phyloP scores from a whole-genome alignment of 495 filamentous ascomycete genomes.

The Neurospora tetraspora region DNA sequence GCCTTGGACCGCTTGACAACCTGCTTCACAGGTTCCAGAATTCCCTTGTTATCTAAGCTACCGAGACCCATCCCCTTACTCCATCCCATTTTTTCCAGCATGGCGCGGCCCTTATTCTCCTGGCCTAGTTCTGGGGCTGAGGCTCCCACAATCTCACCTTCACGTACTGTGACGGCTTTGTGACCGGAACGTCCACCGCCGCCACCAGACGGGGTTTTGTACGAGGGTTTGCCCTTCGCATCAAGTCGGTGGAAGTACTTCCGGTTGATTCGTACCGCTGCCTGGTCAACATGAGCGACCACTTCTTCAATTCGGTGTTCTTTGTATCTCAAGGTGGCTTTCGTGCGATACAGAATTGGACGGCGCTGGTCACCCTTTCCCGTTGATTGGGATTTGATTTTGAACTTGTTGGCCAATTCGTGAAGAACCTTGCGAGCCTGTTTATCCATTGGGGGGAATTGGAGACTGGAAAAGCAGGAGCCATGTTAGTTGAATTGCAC shows the following conservation, averaged over 20 bases:
- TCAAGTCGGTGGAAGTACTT: conserved; percentile 39
- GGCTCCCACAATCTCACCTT: conserved; percentile 86
- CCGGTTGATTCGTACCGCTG: conserved; percentile 30
- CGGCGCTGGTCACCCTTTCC: conserved; percentile 67
- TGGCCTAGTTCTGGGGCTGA: conserved; percentile 72
- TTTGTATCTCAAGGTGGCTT: conserved; percentile 45
- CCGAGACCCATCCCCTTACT: conserved; percentile 80
- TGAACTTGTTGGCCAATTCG: conserved; percentile 56
- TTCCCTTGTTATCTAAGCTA: conserved; percentile 73
- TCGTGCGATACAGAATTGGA: conserved; percentile 67
- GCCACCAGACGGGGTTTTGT: conserved; percentile 5
- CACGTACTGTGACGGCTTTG: conserved; percentile 50
- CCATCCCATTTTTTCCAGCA: conserved; percentile 99
- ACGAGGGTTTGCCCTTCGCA: conserved; percentile 27
- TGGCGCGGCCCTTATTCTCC: conserved; percentile 74
- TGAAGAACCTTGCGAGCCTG: conserved; percentile 66
- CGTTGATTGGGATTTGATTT: conserved; percentile 72
- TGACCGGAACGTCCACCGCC: conserved; percentile 13
- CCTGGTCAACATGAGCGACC: conserved; percentile 24
- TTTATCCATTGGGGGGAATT: conserved; percentile 79
- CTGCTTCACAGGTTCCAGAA: conserved; percentile 75
- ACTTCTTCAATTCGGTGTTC: conserved; percentile 31
- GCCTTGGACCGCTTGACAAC: conserved; percentile 78
- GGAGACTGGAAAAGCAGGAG: conserved; percentile 39
- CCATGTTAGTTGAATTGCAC: conserved; percentile 7